A percentile compares a stretch with the other conserved stretches of the same genome.
Evolutionary conservation across 768 basidiomycete species (phyloP).

Genomic region (Daedaleopsis sinensis): DNA sequence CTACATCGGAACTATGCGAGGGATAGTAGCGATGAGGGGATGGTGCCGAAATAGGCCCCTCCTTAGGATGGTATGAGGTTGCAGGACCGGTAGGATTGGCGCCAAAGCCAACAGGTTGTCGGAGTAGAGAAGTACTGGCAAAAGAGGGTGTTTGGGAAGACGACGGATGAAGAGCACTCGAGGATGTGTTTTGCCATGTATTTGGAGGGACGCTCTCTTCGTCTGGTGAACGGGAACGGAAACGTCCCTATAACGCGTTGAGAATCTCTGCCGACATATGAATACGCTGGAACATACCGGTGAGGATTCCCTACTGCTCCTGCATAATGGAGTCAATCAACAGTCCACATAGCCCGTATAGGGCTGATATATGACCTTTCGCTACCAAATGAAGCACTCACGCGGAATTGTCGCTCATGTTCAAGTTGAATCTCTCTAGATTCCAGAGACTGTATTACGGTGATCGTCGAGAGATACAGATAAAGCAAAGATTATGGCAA

Average conservation of each 20-base stretch:
- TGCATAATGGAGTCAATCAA: neutral
- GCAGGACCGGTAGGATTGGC: constrained; percentile 1
- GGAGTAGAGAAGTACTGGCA: constrained; percentile 9
- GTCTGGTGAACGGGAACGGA: constrained; percentile 14
- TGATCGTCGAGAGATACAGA: neutral
- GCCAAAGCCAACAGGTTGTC: constrained; percentile 24
- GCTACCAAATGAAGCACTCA: constrained; percentile 4
- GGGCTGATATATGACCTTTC: no score
- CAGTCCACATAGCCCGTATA: neutral
- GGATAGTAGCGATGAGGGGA: neutral
- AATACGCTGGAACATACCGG: constrained; percentile 1
- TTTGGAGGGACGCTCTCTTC: neutral
- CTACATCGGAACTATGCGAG: neutral
- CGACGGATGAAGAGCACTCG: constrained; percentile 9
- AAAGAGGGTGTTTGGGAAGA: neutral
- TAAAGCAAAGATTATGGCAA: neutral
- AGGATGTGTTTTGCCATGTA: constrained; percentile 2
- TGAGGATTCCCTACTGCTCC: constrained; percentile 13
- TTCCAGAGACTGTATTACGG: neutral
- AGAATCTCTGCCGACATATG: neutral
- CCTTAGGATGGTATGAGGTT: constrained; percentile 2
- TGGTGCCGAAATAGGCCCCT: neutral
- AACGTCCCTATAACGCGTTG: constrained; percentile 4
- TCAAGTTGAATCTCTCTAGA: neutral
- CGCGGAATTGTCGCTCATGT: constrained; percentile 20